Base-by-base conservation (phyloP, 1,139 yeast species). In the Zygosaccharomyces sapae region DNA sequence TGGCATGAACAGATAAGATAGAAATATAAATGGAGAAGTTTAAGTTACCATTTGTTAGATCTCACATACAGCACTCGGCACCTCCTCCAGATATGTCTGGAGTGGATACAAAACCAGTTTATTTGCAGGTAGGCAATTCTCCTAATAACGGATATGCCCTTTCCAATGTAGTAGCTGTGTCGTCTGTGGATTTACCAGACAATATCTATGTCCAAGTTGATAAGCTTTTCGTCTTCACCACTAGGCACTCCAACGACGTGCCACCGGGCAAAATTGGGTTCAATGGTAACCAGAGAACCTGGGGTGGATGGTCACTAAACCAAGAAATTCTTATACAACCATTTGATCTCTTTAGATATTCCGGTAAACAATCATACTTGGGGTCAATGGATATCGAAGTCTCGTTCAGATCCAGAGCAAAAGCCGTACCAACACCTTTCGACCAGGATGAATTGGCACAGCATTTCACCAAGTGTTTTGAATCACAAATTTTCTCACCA, bases 271-370 rank as follows among this genome's bases (percentile, higher is more conserved):
- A 78, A 13, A 69, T 90, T 46, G 98, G 97, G 0, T 75, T 88
- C 46, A 89, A 94, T 37, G 96, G 90, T 5, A 79, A 86, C 47
- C 90, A 86, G 65, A 79, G 99, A 64, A 80, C 81, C 46, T 92
- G 97, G 97, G 95, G 92, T 25, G 85, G 83, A 31, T 83, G 95
- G 84, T 84, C 96, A 0, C 71, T 86, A 43, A 83, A 81, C 46
- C 92, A 86, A 61, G 72, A 71, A 10, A 80, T 87, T 18, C 64
- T 73, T n/a, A 87, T 83, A n/a, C 80, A 81, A 46, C 76, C 83
- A 2, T 84, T 74, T 61, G 85, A 82, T 58, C 71, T 81, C 24
- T 75, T 77, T 55, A 70, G 72, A 48, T 72, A 74, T 38, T 76
- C 80, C 25, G 80, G 81, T 50, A 79, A 73, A 45, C 79, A 77